Evolutionary conservation across 2,329 filamentous ascomycete genomes (phyloP), one percentile per base, ranked within the genome.

Genomic region (Colletotrichum sojae): DNA sequence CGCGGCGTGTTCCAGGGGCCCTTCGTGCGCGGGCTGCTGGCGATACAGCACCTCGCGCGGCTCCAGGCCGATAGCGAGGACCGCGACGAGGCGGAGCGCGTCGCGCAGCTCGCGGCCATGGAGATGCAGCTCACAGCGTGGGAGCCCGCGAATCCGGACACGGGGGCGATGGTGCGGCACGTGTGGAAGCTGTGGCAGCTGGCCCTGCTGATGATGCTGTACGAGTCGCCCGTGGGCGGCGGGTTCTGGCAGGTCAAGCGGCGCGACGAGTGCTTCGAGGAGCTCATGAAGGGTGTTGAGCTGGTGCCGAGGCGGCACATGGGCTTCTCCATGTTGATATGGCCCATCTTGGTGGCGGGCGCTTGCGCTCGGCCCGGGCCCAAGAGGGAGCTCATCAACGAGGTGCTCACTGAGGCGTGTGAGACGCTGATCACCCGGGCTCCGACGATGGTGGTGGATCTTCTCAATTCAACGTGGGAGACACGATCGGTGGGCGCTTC

Each of bases 81-180:
- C 13, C 6, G n/a, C 3, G 12, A 43, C 31, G 48, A 16, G 2
- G 36, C 9, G 36, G 48, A 51, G 36, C 46, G 46, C 13, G 2
- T 52, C 6, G 8, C 48, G 22, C 58, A 61, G 16, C 58, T 61
- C 0, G 2, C 20, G 2, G 58, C 58, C 1, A 53, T 61, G n/a
- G 58, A 61, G 48, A 61, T 61, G 58, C 58, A 61, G n/a, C 43
- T 61, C 16, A 40, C 52, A 31, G 43, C 58, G 8, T 61, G 58
- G 58, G 31, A 52, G 36, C 58, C 58, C 2, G 46, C 58, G 15
- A 27, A 52, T 6, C 58, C 31, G 1, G 25, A 61, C 5, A 53
- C 58, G 5, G 22, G 58, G 31, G 27, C 20, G 1, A 43, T 16
- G 9, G 58, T 61, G 1, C 46, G 58, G 6, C 46, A 53, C n/a